Percentiles rank a stretch among this genome's conserved stretches.
Evolutionary conservation across 2,329 filamentous ascomycete species (phyloP).

Genomic region (Alternaria longipes): DNA sequence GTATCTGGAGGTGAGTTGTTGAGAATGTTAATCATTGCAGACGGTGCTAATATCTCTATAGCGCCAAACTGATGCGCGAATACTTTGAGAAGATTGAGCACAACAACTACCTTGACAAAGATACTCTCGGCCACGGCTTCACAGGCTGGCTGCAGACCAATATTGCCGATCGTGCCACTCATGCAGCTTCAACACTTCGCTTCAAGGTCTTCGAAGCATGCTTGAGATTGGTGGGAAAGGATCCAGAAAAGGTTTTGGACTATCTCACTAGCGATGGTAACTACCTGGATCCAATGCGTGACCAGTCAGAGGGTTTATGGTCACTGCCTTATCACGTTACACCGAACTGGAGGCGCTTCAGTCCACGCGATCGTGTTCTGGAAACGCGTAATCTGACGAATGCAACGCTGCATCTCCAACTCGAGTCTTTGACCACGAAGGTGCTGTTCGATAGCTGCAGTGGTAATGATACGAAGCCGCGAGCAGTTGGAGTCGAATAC

Average conservation of each 20-base stretch:
- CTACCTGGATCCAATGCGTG: conserved; percentile 23
- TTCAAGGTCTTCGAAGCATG: conserved; percentile 23
- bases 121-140: conserved; percentile 31
- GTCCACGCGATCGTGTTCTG: conserved; percentile 27
- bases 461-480: conserved; percentile 32
- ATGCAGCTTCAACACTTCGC: conserved; percentile 10
- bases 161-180: conserved; percentile 18
- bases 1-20: conserved; percentile 23
- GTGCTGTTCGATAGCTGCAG: conserved; percentile 47
- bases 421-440: conserved; percentile 53
- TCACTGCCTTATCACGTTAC: conserved; percentile 44
- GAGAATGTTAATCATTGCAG: neutral
- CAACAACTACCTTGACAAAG: conserved; percentile 27
- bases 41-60: neutral
- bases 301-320: conserved; percentile 49
- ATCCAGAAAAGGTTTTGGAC: conserved; percentile 25
- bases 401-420: conserved; percentile 32
- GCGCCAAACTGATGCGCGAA: conserved; percentile 25
- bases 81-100: conserved; percentile 31
- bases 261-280: conserved; percentile 28
- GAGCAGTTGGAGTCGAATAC: conserved; percentile 56
- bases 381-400: conserved; percentile 15
- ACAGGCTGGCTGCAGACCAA: conserved; percentile 31
- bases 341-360: conserved; percentile 27
- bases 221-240: conserved; percentile 25